phyloP scores from a whole-genome alignment of 2,329 filamentous ascomycete species.

The Fusarium luffae region DNA sequence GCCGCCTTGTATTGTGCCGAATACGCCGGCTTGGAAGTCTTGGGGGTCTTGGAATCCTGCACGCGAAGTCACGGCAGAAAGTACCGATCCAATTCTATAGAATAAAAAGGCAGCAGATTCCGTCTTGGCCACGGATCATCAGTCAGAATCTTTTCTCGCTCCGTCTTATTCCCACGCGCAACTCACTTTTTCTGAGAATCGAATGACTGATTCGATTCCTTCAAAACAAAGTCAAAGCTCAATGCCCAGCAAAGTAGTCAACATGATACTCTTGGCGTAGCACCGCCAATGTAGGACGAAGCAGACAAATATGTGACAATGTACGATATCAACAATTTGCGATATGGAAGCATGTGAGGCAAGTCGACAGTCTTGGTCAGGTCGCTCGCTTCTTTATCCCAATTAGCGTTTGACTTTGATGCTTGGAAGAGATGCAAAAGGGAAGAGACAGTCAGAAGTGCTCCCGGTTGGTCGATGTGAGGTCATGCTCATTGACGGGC shows the following conservation, averaged over 20 bases:
- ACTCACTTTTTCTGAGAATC: constrained; percentile 3
- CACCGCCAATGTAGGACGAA: constrained; percentile 37
- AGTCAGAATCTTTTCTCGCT: constrained; percentile 11
- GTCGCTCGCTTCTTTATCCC: constrained; percentile 32
- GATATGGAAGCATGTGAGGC: constrained; percentile 1
- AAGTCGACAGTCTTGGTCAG: constrained; percentile 28
- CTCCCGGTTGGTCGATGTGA: constrained; percentile 20
- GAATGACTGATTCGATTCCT: constrained; percentile 1
- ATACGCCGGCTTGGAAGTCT: constrained; percentile 44
- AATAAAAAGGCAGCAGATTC: constrained; percentile 21
- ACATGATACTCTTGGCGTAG: constrained; percentile 30
- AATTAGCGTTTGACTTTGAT: constrained; percentile 11
- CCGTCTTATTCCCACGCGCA: neutral
- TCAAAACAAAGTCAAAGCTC: constrained; percentile 11
- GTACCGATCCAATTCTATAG: neutral
- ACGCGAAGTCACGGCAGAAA: constrained; percentile 25
- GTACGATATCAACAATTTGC: constrained; percentile 12
- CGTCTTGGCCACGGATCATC: constrained; percentile 20
- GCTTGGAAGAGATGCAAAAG: constrained; percentile 8
- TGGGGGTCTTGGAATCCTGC: constrained; percentile 39
- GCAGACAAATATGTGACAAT: constrained; percentile 26
- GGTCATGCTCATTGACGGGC: constrained; percentile 6
- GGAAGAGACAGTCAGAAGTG: constrained; percentile 16
- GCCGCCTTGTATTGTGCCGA: constrained; percentile 43
- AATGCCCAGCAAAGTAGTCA: constrained; percentile 25